phyloP scores from a whole-genome alignment of 192 early-diverging fungal genomes.

The Coemansia sp. region DNA sequence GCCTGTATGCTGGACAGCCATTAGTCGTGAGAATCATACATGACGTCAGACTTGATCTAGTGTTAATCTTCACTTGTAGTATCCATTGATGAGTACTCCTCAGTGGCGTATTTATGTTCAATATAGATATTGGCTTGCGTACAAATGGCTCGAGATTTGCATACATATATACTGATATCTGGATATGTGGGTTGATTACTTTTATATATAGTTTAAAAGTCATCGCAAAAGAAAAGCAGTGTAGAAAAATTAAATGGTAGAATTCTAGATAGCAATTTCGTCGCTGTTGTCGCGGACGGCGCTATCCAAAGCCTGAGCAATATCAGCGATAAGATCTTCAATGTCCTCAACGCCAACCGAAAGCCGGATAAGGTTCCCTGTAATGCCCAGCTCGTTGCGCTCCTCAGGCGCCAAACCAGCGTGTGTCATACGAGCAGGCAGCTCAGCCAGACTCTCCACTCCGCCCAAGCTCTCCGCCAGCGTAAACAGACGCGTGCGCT shows the following conservation, averaged over 20 bases:
- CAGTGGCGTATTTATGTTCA: too few species aligned
- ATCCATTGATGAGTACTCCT: too few species aligned
- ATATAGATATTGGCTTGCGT: too few species aligned
- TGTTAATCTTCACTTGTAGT: too few species aligned
- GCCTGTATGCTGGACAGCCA: too few species aligned
- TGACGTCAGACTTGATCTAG: too few species aligned
- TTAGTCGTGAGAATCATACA: too few species aligned
- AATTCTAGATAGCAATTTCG: constrained; percentile 6
- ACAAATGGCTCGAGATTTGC: too few species aligned
- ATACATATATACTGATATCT: too few species aligned
- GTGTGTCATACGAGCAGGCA: constrained; percentile 96
- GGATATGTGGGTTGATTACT: too few species aligned
- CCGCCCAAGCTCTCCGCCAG: constrained; percentile 96
- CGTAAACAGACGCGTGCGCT: constrained; percentile 77
- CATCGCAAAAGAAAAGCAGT: too few species aligned
- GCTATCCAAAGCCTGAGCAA: constrained; percentile 66
- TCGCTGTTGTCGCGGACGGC: constrained; percentile 48
- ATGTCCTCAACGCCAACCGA: constrained; percentile 93
- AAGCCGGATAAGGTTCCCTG: constrained; percentile 89
- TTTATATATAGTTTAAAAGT: too few species aligned
- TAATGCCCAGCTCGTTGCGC: constrained; percentile 81
- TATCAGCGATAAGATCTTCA: constrained; percentile 81
- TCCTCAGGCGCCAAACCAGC: constrained; percentile 86
- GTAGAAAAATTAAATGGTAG: background rate
- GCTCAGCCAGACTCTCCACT: constrained; percentile 91